Percentiles rank a stretch among this genome's conserved stretches.
These are phyloP conservation scores for Blastomyces gilchristii DNA, from an alignment of 2,329 filamentous ascomycete species.

Conservation along the genomic window DNA sequence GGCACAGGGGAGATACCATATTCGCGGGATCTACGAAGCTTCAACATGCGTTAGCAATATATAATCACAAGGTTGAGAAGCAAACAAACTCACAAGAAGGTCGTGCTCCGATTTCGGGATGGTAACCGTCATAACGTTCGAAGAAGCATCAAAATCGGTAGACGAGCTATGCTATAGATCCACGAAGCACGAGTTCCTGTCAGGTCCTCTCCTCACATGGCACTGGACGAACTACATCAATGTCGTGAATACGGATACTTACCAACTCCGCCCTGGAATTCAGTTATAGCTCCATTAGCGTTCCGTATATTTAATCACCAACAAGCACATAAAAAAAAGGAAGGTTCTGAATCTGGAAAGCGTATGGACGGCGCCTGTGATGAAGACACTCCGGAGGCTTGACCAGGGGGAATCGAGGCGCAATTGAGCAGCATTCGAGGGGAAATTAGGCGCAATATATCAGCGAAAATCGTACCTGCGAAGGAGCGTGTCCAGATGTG, in stretches of 20 bases:
- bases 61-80: slow-evolving; percentile 8
- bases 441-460: background rate
- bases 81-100: slow-evolving; percentile 38
- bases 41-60: slow-evolving; percentile 10
- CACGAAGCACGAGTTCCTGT: slow-evolving; percentile 11
- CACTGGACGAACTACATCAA: background rate
- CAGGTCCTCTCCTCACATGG: background rate
- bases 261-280: slow-evolving; percentile 10
- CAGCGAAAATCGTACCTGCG: slow-evolving; percentile 43
- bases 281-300: background rate
- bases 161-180: slow-evolving; percentile 34
- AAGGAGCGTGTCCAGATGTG: slow-evolving; percentile 52
- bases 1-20: slow-evolving; percentile 17
- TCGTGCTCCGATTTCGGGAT: slow-evolving; percentile 55
- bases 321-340: background rate
- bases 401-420: background rate
- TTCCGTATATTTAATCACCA: background rate
- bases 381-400: background rate
- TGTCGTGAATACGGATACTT: background rate
- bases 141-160: slow-evolving; percentile 29
- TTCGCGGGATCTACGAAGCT: slow-evolving; percentile 22
- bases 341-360: background rate
- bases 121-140: slow-evolving; percentile 37
- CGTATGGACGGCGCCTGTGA: background rate
- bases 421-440: slow-evolving; percentile 3